Percentiles rank a stretch among this genome's conserved stretches.
These are phyloP conservation scores for Podospora bellae-mahoneyi DNA, from an alignment of 495 filamentous ascomycete genomes.

Conservation along the genomic window DNA sequence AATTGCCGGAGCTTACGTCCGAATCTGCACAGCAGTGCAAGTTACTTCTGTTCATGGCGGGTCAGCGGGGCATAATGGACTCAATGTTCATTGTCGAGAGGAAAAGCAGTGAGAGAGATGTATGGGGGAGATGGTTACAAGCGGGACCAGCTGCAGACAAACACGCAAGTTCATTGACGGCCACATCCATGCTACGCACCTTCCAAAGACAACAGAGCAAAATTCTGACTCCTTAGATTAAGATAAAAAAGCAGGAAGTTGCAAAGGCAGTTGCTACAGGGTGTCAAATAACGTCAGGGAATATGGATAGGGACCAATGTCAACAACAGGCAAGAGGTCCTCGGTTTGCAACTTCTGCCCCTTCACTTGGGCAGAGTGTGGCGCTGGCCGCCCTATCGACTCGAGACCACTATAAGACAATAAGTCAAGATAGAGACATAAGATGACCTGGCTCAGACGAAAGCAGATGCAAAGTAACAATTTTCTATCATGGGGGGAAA, in stretches of 20 bases:
- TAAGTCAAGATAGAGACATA: neutral
- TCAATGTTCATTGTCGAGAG: neutral
- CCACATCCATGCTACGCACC: neutral
- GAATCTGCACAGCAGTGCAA: constrained; percentile 5
- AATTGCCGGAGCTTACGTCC: neutral
- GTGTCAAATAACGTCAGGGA: no score
- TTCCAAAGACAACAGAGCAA: neutral
- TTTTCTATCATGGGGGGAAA: neutral
- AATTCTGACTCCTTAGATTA: neutral
- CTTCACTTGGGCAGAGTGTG: no score
- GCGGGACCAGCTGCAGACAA: neutral
- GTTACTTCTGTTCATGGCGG: constrained; percentile 7
- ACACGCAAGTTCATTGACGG: neutral
- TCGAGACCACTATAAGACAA: neutral
- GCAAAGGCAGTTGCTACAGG: neutral
- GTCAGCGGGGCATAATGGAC: neutral
- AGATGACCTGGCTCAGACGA: neutral
- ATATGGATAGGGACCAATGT: no score
- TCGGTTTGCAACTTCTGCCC: no score
- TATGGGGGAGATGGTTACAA: neutral
- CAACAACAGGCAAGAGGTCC: no score
- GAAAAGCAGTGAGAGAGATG: neutral
- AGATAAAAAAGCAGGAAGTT: neutral
- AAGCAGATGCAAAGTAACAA: neutral
- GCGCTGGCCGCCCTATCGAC: neutral